Percentiles rank a stretch among this genome's conserved stretches.
Conservation (phyloP, 2,329 filamentous ascomycete species). For the Cladosporium sp. region DNA sequence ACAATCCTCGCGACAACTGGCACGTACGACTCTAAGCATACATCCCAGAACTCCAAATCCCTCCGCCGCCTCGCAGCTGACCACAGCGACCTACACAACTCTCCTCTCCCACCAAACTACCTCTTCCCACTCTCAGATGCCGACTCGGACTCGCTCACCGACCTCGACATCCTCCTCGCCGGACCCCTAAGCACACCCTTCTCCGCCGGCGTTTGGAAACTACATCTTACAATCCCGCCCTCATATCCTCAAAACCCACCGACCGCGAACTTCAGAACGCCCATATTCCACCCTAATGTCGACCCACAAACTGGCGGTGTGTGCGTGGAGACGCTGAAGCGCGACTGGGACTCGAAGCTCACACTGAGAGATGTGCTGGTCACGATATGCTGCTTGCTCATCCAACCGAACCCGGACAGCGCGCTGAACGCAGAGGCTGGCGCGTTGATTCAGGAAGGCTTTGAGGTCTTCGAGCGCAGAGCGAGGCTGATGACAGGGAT, state of each 20-base stretch:
- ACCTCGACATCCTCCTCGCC: slow-evolving; percentile 59
- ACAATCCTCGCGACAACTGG: not conserved
- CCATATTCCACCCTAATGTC: slow-evolving; percentile 67
- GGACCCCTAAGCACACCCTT: slow-evolving; percentile 64
- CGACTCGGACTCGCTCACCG: slow-evolving; percentile 57
- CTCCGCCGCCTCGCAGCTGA: slow-evolving; percentile 63
- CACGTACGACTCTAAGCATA: not conserved
- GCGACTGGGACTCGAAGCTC: slow-evolving; percentile 61
- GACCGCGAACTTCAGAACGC: slow-evolving; percentile 62
- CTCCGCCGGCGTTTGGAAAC: slow-evolving; percentile 58
- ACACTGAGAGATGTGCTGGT: slow-evolving; percentile 62
- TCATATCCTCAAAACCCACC: slow-evolving; percentile 57
- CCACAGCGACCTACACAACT: slow-evolving; percentile 58
- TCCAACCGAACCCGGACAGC: slow-evolving; percentile 65
- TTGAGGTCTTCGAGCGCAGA: slow-evolving; percentile 57
- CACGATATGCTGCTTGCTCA: slow-evolving; percentile 63
- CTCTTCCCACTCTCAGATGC: slow-evolving; percentile 51
- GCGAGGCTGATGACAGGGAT: slow-evolving; percentile 65
- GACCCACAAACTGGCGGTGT: slow-evolving; percentile 63
- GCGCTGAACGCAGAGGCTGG: slow-evolving; percentile 64
- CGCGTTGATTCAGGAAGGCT: slow-evolving; percentile 61
- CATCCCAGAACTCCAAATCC: slow-evolving; percentile 48
- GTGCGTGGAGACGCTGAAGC: slow-evolving; percentile 66
- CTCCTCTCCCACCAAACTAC: slow-evolving; percentile 62
- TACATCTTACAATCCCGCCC: slow-evolving; percentile 61